Base-by-base conservation (phyloP, 257 asterid species). In the Ilex asprella region DNA sequence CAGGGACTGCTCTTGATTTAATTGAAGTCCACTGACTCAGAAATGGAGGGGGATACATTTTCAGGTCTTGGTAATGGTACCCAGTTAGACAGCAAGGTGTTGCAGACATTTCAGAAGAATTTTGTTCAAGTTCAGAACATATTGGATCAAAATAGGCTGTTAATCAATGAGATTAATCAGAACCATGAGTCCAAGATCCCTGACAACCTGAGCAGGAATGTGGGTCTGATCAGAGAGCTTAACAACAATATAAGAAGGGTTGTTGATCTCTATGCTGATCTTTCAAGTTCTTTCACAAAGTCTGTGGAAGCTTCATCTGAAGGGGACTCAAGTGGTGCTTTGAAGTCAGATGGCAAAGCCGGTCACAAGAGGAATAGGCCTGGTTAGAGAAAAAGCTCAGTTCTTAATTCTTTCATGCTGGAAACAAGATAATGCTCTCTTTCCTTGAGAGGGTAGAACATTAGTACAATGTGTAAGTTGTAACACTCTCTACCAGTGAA, bases 351-450 rank as follows among this genome's bases (percentile, higher is more conserved):
- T 52, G 87, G 80, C 31, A 84, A 76, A 67, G 69, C 69, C 52
- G 77, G 58, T 3, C 79, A 79, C 63, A 91, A 91, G 82, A 82
- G 98, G 86, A 76, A 59, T 50, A 79, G 94, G 79, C 90, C 92
- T 41, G 75, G 65, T 55, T 82, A 58, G 41, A 67, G 43, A 21
- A 13, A 30, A 62, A 2, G 30, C 16, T 10, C 49, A 46, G 44
- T 65, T 75, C 67, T 65, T 61, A 54, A 66, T 75, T 75, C 73
- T 68, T 61, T 59, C 57, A 62, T 44, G 61, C 41, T 68, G 61
- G 50, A 54, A 30, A 14, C 50, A 52, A 64, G 51, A 59, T 55
- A 32, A n/a, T 43, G 56, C 63, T 56, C 29, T 44, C 57, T 57
- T 64, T 53, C 59, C 41, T 31, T 50, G 32, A 50, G 55, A 57